Evolutionary conservation across 805 yeast genomes (phyloP), one percentile per base, ranked within the genome.

Genomic region (Wickerhamiella azymoides): DNA sequence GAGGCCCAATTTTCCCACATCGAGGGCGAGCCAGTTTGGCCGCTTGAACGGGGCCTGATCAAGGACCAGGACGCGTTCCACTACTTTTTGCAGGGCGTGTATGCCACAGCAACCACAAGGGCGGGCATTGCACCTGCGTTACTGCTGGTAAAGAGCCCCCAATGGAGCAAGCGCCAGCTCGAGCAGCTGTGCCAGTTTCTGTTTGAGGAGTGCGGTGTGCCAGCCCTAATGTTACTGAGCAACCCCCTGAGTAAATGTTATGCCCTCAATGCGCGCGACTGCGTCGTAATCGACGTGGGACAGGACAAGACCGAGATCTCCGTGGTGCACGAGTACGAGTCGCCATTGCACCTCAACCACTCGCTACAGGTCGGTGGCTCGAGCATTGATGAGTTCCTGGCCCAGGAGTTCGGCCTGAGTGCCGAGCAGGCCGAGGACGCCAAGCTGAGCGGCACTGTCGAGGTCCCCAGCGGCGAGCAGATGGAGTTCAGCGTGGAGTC

Each of bases 211-310:
- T 65, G 84, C 54, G 80, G 80, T 46, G 67, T 85, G 43, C 78
- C 81, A 10, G 89, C 82, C 0, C 75, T 88, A 51, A 71, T 84
- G 39, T 61, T 85, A 6, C 57, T 83, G 33, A 86, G 93, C 39
- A 65, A 72, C 17, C 68, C 86, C 0, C 63, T 85, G 33, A 81
- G 84, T 6, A 66, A 85, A 1, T 67, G 82, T 14, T 86, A 77
- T 62, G 89, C 96, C 0, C 70, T 79, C 59, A 63, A 59, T 18
- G 64, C 77, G 10, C 72, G 78, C 35, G 81, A 77, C 50, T 72
- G 86, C 1, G 65, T 81, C 32, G 81, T 89, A 14, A 75, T 89
- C 36, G 94, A 89, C 61, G 70, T 89, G 40, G 96, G 96, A 16
- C 66, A 68, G 50, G 74, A 77, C 19, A 74, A 79, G 53, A 76